Base-by-base conservation (phyloP, 2,329 filamentous ascomycete genomes). In the Colletotrichum lini region DNA sequence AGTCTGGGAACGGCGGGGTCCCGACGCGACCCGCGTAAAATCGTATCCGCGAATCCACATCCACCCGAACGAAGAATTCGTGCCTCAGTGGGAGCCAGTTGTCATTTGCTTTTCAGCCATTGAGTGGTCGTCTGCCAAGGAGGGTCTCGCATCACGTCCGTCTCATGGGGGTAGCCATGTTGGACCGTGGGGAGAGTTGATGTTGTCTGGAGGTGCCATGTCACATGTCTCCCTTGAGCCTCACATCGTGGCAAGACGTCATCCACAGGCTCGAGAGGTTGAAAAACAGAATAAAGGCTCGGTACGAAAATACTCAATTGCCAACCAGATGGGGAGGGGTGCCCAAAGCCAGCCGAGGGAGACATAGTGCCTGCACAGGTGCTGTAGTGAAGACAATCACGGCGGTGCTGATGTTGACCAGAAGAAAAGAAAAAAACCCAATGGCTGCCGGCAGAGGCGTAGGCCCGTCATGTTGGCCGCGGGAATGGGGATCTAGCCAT, bases 161-260 rank as follows among this genome's bases (percentile, higher is more conserved):
- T 63, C 58, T 71, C 68, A 52, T 40, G 9, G 45, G 53, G 50
- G 58, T 58, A 57, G 44, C 44, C 65, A 53, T 52, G 38, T 47
- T 18, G 58, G 53, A 59, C 45, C 38, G 63, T 38, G 45, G 49
- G 18, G 42, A 53, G 30, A 38, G 59, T 53, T 68, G 40, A 71
- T 69, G 53, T 47, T 40, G 58, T 63, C 53, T 53, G 58, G n/a
- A 63, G 35, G 21, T 62, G 16, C 23, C 30, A 56, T 64, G 40
- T 63, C 65, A 69, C 47, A 64, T 54, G 65, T 52, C 59, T 30
- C 44, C 23, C 47, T 38, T 38, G 65, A 68, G 64, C 65, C 69
- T 59, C 58, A 72, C 52, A 52, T 68, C 53, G 65, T 53, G 65
- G 58, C 58, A 30, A 38, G 65, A 53, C 60, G 23, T 53, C 35